Conservation (phyloP, 1,284 basidiomycete genomes). For the Ceratobasidium sp. region DNA sequence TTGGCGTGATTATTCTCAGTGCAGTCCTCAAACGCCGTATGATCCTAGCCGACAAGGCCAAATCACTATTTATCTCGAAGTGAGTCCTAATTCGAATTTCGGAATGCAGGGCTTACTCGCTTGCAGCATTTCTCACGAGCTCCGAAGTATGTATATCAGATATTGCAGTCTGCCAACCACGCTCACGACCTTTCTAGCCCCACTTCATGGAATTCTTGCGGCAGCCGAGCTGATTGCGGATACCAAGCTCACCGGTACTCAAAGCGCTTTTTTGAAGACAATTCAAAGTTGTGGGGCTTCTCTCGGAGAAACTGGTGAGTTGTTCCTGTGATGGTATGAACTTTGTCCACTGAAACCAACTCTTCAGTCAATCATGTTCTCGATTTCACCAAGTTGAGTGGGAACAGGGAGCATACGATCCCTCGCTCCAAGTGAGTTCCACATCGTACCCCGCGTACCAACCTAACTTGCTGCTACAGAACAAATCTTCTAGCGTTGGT, state of each 20-base stretch:
- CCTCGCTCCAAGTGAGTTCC: constrained; percentile 64
- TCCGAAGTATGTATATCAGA: constrained; percentile 56
- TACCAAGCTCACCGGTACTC: constrained; percentile 79
- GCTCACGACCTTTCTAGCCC: constrained; percentile 57
- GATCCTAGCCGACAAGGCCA: constrained; percentile 93
- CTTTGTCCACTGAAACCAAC: background rate
- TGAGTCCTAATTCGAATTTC: constrained; percentile 52
- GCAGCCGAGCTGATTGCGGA: constrained; percentile 88
- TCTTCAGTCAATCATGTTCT: constrained; percentile 86
- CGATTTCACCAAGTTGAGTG: constrained; percentile 94
- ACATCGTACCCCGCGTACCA: background rate
- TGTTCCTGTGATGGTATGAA: constrained; percentile 51
- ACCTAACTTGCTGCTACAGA: constrained; percentile 53
- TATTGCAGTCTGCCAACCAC: background rate
- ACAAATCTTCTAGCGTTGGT: constrained; percentile 88
- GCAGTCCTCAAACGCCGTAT: constrained; percentile 92
- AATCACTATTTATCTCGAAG: constrained; percentile 90
- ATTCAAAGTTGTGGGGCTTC: constrained; percentile 87
- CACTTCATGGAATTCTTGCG: constrained; percentile 88
- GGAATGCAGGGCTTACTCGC: constrained; percentile 33
- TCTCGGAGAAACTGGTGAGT: constrained; percentile 67
- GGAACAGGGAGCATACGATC: constrained; percentile 80
- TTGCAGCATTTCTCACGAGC: constrained; percentile 88
- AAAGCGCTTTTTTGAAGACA: constrained; percentile 86
- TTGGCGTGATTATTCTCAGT: constrained; percentile 92